Base-by-base conservation (phyloP, 257 asterid species). In the Solanum ossicruentum region DNA sequence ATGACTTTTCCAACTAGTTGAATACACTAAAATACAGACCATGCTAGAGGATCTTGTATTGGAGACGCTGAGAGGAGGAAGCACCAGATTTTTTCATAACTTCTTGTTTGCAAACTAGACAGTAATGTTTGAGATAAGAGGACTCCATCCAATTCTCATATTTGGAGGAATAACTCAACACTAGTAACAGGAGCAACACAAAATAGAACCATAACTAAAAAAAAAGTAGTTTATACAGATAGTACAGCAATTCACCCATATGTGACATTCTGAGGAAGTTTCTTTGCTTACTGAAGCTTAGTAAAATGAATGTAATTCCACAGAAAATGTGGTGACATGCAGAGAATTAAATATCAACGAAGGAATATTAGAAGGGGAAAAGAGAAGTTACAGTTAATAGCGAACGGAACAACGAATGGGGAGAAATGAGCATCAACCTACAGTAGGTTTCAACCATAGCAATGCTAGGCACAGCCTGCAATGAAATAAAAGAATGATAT, bases 381-480 rank as follows among this genome's bases (percentile, higher is more conserved):
- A 47, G 69, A 84, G 82, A 84, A 85, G 81, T 84, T 95, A 95
- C 99, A 88, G 91, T 79, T 90, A 95, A 90, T 72, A 91, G 97
- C 60, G 98, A 90, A 81, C 99, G 98, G 65, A 94, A 96, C 89
- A 96, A 87, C 41, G 98, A 93, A 90, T 96, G 99, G 87, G 99
- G 98, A 75, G 95, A 90, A 87, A 95, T 89, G 84, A 95, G 95
- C 89, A 96, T 89, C 92, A 96, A 85, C 90, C 99, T 91, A 78
- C 94, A 93, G 89, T 96, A 95, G 57, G 99, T 96, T 92, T 96
- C 99, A 82, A 95, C 98, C 99, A 95, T 90, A 45, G 98, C 99
- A 87, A 96, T 94, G 92, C 93, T 96, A 72, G 99, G 98, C 28
- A 96, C 93, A 80, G 90, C 98, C 99, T 96, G 96, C 89, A 92